phyloP scores from a whole-genome alignment of 73 alveolate species.

The Effrenium voratum region DNA sequence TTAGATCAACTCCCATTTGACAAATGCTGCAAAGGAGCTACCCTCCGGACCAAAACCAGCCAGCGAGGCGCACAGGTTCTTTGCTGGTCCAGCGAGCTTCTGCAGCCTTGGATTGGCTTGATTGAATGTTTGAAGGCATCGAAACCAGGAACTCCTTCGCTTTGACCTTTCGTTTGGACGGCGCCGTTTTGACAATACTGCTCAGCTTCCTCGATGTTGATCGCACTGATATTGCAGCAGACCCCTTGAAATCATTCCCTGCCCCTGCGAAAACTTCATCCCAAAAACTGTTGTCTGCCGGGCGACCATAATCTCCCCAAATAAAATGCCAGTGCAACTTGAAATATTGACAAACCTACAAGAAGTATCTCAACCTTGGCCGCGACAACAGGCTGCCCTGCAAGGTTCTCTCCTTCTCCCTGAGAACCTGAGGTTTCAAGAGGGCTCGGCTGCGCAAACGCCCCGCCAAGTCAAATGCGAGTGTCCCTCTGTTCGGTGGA shows the following conservation, averaged over 20 bases:
- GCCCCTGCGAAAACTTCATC: no score
- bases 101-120: constrained; percentile 5
- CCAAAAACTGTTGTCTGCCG: no score
- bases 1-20: no score
- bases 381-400: not conserved
- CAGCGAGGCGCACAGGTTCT: constrained; percentile 32
- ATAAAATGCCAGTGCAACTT: not conserved
- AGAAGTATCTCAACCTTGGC: not conserved
- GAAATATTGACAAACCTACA: not conserved
- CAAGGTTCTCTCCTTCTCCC: constrained; percentile 74
- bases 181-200: no score
- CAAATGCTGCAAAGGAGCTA: no score
- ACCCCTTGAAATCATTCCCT: no score
- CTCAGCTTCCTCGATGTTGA: no score
- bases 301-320: not conserved
- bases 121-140: no score
- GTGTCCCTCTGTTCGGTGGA: no score
- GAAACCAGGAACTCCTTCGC: not conserved
- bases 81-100: constrained; percentile 89
- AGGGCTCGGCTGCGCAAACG: not conserved
- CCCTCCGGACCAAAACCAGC: no score
- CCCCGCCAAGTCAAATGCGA: no score
- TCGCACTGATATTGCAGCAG: no score
- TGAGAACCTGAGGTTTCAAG: constrained; percentile 23
- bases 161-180: not conserved